Conservation (phyloP, 108 stramenopile genomes). For the Schizochytrium sp. region DNA sequence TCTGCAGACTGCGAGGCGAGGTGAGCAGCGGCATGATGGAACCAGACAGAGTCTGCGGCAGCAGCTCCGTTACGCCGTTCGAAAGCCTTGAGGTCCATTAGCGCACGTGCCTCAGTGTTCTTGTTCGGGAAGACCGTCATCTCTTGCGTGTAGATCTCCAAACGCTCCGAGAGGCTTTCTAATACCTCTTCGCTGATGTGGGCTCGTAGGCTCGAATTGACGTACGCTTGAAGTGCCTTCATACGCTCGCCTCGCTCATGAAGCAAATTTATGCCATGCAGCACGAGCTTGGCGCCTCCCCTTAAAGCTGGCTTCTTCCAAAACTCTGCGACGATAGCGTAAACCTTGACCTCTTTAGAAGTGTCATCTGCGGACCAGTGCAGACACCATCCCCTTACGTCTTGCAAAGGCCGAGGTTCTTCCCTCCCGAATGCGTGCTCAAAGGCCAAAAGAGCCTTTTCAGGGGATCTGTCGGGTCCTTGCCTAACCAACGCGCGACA, state of each 20-base stretch:
- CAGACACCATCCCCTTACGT: neutral
- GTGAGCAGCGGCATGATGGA: slow-evolving; percentile 15
- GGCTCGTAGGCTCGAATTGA: neutral
- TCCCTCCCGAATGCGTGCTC: neutral
- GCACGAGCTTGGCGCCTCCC: neutral
- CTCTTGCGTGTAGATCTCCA: neutral
- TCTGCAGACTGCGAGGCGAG: neutral
- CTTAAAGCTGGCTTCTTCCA: neutral
- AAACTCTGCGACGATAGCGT: neutral
- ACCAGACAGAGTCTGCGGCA: slow-evolving; percentile 14
- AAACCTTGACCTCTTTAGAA: neutral
- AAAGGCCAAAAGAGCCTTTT: neutral
- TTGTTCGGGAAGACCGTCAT: neutral
- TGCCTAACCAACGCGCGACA: neutral
- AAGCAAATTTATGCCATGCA: neutral
- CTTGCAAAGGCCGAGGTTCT: neutral
- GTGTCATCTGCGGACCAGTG: neutral
- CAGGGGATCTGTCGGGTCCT: neutral
- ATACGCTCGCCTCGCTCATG: neutral
- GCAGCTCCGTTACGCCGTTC: neutral
- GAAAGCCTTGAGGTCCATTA: neutral
- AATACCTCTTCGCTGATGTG: neutral
- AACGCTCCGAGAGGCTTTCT: no score
- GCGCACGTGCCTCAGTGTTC: neutral
- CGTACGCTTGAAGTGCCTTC: neutral